Evolutionary conservation across 768 basidiomycete genomes (phyloP), one percentile per base, ranked within the genome.

Genomic region (Podaxis sp.): DNA sequence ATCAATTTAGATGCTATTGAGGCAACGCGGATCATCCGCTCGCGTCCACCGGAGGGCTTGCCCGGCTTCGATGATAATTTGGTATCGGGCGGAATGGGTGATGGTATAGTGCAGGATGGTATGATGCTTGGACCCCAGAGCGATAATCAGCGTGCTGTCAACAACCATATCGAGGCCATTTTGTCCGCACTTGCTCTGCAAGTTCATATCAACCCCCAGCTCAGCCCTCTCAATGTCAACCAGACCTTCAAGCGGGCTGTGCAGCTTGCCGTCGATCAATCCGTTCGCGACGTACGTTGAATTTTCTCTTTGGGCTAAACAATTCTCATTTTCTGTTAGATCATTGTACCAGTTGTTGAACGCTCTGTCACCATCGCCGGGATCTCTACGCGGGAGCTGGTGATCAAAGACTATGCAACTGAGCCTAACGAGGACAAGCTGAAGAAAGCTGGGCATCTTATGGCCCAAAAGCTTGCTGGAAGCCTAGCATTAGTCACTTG

Each of bases 321-420:
- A 19, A 5, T n/a, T 46, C 36, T 63, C 8, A 59, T 52, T 39
- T 60, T 30, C 39, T 44, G 42, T 53, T 66, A 95, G 89, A 98
- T 99, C 63, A 96, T 99, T 68, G 80, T 96, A 17, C 97, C 97
- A 4, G 96, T 99, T 57, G 96, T 99, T 24, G 97, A 99, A 69
- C 87, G 97, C 57, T 98, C 96, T 22, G 97, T 98, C 24, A 99
- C 97, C 0, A 99, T 99, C 67, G 96, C 96, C 11, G 95, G 95
- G 26, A 99, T 99, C 67, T 99, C 97, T 13, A 96, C 96, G 17
- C 84, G 95, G 42, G 97, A 99, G 72, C 81, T 99, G 9, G 93
- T 97, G 19, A 85, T 89, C 52, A 99, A 99, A 76, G 97, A 99
- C 74, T 99, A 96, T 67, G 95, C 91, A 2, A 93, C 92, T 56